phyloP scores from a whole-genome alignment of 768 basidiomycete genomes.

The Neoboletus subvelutipes region DNA sequence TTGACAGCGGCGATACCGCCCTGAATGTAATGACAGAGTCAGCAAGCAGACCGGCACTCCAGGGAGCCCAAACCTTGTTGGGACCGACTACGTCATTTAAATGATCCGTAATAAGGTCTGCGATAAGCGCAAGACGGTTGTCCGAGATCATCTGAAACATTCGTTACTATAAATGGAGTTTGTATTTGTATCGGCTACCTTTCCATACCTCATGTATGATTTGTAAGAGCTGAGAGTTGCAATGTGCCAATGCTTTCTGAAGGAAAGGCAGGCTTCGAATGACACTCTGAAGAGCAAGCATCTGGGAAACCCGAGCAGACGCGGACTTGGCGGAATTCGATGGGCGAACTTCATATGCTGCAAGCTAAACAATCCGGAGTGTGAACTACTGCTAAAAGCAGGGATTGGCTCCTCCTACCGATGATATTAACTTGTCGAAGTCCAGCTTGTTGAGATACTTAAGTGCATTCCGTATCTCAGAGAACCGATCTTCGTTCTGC shows the following conservation, averaged over 20 bases:
- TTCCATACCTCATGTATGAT: conserved; percentile 57
- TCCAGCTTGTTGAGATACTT: conserved; percentile 77
- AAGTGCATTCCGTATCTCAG: conserved; percentile 64
- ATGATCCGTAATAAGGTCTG: conserved; percentile 53
- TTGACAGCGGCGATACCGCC: conserved; percentile 74
- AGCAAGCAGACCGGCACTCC: not conserved
- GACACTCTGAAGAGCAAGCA: conserved; percentile 74
- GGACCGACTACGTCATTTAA: conserved; percentile 71
- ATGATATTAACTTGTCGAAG: conserved; percentile 81
- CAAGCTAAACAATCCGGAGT: conserved; percentile 48
- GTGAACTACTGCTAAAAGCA: not conserved
- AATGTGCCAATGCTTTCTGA: conserved; percentile 57
- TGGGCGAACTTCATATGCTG: conserved; percentile 56
- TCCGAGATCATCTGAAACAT: conserved; percentile 67
- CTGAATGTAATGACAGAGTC: conserved; percentile 34
- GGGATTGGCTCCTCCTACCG: conserved; percentile 38
- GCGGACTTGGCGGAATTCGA: conserved; percentile 60
- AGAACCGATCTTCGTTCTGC: conserved; percentile 72
- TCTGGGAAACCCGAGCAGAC: conserved; percentile 67
- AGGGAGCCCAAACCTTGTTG: conserved; percentile 49
- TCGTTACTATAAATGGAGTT: not conserved
- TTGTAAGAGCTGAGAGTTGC: conserved; percentile 56
- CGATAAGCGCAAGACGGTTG: conserved; percentile 63
- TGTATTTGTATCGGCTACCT: not conserved
- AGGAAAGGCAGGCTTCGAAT: conserved; percentile 67